Evolutionary conservation across 2,329 filamentous ascomycete species (phyloP), one percentile per base, ranked within the genome.

Genomic region (Botrytis elliptica): DNA sequence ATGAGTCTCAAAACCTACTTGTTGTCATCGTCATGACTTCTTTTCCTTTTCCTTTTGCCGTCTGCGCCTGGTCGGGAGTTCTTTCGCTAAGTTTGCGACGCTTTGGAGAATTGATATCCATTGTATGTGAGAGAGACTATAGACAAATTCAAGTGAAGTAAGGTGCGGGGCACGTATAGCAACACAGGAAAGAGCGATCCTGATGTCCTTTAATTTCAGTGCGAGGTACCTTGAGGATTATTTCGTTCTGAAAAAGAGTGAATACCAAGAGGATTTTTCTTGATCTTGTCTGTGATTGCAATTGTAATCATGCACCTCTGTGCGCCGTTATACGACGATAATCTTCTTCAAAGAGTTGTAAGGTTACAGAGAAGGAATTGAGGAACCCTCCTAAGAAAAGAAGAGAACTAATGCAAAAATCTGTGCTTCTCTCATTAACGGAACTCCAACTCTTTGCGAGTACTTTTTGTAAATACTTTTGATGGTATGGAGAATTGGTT

Each of bases 31-130:
- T 14, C 18, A 9, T 7, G 18, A 25, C 55, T 67, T 40, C 62
- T 33, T 72, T 62, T 66, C 76, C 73, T 74, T 72, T 65, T 33
- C 46, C 36, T 36, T 71, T 65, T 46, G 57, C 40, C 25, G 29
- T 36, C 44, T 74, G 72, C 73, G 73, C 74, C 3, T 55, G 62
- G 52, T 65, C 14, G 25, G 14, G 67, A 25, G 49, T 42, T 63
- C 76, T 75, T 73, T 69, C 22, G 22, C 25, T 76, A 20, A 75
- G 75, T 72, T 77, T 79, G 22, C 77, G 74, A 42, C 78, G 78
- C 71, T 79, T 80, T 57, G 76, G 71, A 40, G 75, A 60, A 55
- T 77, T 46, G 33, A n/a, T 72, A 57, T 67, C 29, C 65, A 69
- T 72, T 57, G 12, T 71, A 42, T 44, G 60, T 18, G 25, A 33